phyloP scores from a whole-genome alignment of 106 monocot genomes.

The Allium fistulosum region DNA sequence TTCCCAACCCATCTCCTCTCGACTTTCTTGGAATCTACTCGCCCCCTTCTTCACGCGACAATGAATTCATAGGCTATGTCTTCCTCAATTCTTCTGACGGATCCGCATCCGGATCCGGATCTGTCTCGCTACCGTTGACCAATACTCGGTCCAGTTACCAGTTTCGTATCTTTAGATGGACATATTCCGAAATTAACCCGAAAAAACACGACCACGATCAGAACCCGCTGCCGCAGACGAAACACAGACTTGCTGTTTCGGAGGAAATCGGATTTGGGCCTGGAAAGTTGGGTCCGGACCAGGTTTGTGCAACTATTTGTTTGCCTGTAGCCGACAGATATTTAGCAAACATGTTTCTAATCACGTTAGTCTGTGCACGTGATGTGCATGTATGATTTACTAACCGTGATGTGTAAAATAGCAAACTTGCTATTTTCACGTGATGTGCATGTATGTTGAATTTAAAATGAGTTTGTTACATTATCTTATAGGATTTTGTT shows the following conservation, averaged over 20 bases:
- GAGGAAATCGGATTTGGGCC: slow-evolving; percentile 38
- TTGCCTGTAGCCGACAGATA: too few species aligned
- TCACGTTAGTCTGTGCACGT: too few species aligned
- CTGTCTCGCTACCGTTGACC: slow-evolving; percentile 58
- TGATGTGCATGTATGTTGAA: too few species aligned
- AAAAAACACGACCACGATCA: slow-evolving; percentile 70
- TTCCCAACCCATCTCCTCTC: slow-evolving; percentile 53
- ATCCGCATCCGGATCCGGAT: slow-evolving; percentile 57
- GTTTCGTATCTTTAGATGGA: slow-evolving; percentile 82
- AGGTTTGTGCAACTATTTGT: slow-evolving; percentile 11
- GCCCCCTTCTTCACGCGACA: slow-evolving; percentile 56
- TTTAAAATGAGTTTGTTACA: too few species aligned
- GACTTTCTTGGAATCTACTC: slow-evolving; percentile 95
- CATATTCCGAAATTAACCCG: slow-evolving; percentile 41
- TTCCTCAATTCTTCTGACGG: slow-evolving; percentile 57
- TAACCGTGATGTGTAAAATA: too few species aligned
- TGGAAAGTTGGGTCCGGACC: slow-evolving; percentile 35
- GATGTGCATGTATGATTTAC: too few species aligned
- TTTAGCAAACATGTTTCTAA: too few species aligned
- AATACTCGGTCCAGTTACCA: slow-evolving; percentile 67
- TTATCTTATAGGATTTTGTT: too few species aligned
- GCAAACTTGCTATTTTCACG: too few species aligned
- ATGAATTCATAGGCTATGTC: slow-evolving; percentile 77
- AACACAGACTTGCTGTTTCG: slow-evolving; percentile 52
- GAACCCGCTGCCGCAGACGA: slow-evolving; percentile 63